phyloP scores from a whole-genome alignment of 441 rosid genomes.

The Gossypium schwendimanii region DNA sequence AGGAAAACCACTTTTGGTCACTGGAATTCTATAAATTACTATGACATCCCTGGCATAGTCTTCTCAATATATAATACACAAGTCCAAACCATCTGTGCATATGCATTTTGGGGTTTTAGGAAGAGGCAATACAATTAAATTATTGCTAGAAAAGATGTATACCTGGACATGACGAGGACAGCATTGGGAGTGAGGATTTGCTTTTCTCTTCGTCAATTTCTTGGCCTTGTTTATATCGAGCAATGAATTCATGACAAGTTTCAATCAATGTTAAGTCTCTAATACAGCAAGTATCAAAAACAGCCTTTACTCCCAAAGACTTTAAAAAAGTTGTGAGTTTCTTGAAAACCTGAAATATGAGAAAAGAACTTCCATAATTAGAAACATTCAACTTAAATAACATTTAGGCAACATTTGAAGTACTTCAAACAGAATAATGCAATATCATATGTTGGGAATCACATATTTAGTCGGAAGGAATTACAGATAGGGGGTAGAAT shows the following conservation, averaged over 20 bases:
- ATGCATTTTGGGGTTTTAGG: background rate
- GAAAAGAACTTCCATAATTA: constrained; percentile 6
- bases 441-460: background rate
- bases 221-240: constrained; percentile 51
- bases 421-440: background rate
- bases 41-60: background rate
- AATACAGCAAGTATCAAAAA: constrained; percentile 79
- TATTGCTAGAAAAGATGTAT: background rate
- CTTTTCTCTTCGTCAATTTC: constrained; percentile 29
- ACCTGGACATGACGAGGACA: constrained; percentile 96
- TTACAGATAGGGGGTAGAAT: background rate
- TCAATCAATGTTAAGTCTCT: constrained; percentile 72
- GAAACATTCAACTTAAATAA: background rate
- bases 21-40: background rate
- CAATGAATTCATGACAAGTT: constrained; percentile 75
- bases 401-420: background rate
- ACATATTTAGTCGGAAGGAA: too few relatives aligned
- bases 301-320: constrained; percentile 81
- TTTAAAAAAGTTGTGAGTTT: constrained; percentile 75
- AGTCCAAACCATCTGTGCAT: background rate
- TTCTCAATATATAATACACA: background rate
- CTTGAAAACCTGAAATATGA: constrained; percentile 48
- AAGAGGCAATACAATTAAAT: background rate
- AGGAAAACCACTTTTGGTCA: background rate
- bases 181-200: constrained; percentile 53